A percentile compares a stretch with the other conserved stretches of the same genome.
Conservation (phyloP, 2,329 filamentous ascomycete genomes). For the Aspergillus ochraceus region DNA sequence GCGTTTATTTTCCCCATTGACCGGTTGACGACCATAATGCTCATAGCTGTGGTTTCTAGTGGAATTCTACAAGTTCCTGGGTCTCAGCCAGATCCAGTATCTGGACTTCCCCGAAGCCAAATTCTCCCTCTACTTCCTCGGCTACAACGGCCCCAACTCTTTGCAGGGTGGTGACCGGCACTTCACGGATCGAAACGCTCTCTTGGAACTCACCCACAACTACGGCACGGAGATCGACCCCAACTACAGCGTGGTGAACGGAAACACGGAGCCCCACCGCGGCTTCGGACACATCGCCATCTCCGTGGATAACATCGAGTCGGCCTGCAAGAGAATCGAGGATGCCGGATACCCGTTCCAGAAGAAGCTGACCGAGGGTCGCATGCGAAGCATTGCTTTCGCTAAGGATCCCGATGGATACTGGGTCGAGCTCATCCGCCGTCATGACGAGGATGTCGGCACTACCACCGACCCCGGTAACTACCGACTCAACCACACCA, state of each 20-base stretch:
- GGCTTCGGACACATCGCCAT: constrained; percentile 87
- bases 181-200: constrained; percentile 80
- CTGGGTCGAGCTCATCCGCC: constrained; percentile 62
- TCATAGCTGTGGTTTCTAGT: constrained; percentile 47
- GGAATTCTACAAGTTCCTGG: constrained; percentile 92
- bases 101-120: constrained; percentile 81
- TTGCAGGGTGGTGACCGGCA: constrained; percentile 67
- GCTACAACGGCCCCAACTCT: constrained; percentile 76
- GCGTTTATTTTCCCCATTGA: constrained; percentile 25
- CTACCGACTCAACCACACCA: constrained; percentile 69
- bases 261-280: constrained; percentile 83
- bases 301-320: constrained; percentile 79
- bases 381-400: constrained; percentile 87
- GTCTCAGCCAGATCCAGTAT: constrained; percentile 80
- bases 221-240: constrained; percentile 88
- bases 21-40: neutral
- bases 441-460: constrained; percentile 70
- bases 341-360: constrained; percentile 91
- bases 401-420: constrained; percentile 84
- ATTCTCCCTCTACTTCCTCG: constrained; percentile 95
- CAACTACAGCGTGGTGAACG: constrained; percentile 78
- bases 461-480: constrained; percentile 70
- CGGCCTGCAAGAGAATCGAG: constrained; percentile 84
- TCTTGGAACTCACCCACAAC: constrained; percentile 81
- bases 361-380: constrained; percentile 88